Percentiles rank a stretch among this genome's conserved stretches.
Conservation (phyloP, 1,284 basidiomycete species). For the Tilletia horrida region DNA sequence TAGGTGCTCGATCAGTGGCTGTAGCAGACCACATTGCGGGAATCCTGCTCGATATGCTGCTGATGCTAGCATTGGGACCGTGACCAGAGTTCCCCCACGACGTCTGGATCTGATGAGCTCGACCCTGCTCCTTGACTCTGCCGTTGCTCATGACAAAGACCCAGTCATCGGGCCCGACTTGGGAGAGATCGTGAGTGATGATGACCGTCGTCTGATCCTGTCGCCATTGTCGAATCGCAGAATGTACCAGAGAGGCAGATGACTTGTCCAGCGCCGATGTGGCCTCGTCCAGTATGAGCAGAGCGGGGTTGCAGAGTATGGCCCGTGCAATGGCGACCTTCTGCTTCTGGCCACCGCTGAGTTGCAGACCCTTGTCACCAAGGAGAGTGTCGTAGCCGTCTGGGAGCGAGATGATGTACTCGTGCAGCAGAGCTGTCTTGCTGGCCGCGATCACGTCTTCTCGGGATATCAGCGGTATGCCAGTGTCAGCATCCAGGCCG, state of each 20-base stretch:
- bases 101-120: no score
- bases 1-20: conserved; percentile 20
- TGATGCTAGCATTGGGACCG: no score
- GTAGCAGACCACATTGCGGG: conserved; percentile 54
- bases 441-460: conserved; percentile 77
- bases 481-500: conserved; percentile 19
- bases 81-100: no score
- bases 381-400: conserved; percentile 78
- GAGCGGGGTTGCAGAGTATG: conserved; percentile 76
- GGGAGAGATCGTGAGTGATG: conserved; percentile 90
- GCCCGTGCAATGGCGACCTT: conserved; percentile 86
- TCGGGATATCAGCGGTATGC: conserved; percentile 60
- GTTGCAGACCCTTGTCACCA: conserved; percentile 69
- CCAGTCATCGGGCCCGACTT: conserved; percentile 74
- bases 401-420: conserved; percentile 77
- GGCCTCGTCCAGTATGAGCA: conserved; percentile 92
- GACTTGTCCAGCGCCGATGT: conserved; percentile 90
- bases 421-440: conserved; percentile 78
- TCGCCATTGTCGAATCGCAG: conserved; percentile 80
- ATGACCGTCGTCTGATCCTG: conserved; percentile 83
- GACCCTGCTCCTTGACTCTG: conserved; percentile 69
- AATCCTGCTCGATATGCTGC: no score
- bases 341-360: conserved; percentile 92
- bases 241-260: conserved; percentile 80
- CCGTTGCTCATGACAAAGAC: conserved; percentile 87